These are phyloP conservation scores for Aegilops bicornis DNA, from an alignment of 176 grass and related monocot species.

Conservation along the genomic window DNA sequence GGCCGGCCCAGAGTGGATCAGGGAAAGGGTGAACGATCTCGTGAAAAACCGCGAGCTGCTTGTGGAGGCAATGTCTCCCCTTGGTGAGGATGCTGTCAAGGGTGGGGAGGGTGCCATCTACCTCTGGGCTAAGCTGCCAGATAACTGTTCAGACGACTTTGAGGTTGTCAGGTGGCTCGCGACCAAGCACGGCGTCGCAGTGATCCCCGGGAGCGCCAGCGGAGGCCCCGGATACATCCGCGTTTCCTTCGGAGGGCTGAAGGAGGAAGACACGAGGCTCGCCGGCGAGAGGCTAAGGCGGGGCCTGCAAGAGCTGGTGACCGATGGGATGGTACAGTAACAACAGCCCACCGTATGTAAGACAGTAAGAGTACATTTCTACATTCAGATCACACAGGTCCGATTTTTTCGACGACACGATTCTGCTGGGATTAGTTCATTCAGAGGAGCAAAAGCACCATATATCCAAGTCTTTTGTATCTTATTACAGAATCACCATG, in stretches of 20 bases:
- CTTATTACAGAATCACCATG: background rate
- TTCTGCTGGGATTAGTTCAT: conserved; percentile 21
- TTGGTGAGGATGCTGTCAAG: conserved; percentile 65
- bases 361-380: conserved; percentile 18
- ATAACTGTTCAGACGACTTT: conserved; percentile 67
- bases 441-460: conserved; percentile 3
- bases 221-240: conserved; percentile 67
- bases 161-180: conserved; percentile 90
- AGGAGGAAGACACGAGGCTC: conserved; percentile 61
- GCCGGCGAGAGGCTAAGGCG: conserved; percentile 58
- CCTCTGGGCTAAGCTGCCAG: conserved; percentile 92
- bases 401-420: conserved; percentile 25
- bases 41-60: conserved; percentile 77
- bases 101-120: conserved; percentile 95
- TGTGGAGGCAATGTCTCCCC: conserved; percentile 64
- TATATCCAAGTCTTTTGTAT: background rate
- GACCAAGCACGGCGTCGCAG: conserved; percentile 61
- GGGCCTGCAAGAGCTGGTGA: conserved; percentile 79
- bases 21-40: conserved; percentile 60
- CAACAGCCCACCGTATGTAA: background rate
- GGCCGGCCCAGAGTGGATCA: conserved; percentile 76
- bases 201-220: conserved; percentile 79
- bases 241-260: conserved; percentile 82
- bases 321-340: conserved; percentile 72
- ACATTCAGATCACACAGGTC: background rate